Conservation (phyloP, 2,329 filamentous ascomycete genomes). For the Aspergillus proliferans region DNA sequence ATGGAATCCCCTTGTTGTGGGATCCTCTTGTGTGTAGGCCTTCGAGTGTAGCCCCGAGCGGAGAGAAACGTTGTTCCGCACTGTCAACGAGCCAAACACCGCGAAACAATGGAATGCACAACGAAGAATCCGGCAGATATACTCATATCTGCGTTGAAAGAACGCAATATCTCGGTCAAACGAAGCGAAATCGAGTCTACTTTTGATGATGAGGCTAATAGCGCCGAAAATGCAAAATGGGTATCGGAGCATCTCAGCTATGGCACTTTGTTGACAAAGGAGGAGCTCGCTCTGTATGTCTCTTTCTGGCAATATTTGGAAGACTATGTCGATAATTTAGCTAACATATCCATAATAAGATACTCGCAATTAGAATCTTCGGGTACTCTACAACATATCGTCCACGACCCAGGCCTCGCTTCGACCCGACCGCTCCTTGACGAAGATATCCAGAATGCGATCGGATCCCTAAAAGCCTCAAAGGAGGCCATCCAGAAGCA, state of each 20-base stretch:
- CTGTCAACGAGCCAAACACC: constrained; percentile 3
- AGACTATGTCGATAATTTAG: background rate
- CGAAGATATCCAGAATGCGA: constrained; percentile 31
- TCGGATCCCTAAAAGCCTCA: constrained; percentile 30
- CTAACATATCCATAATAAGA: constrained; percentile 17
- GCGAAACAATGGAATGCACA: constrained; percentile 10
- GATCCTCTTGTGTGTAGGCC: no score
- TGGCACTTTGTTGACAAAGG: constrained; percentile 34
- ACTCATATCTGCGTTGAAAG: constrained; percentile 23
- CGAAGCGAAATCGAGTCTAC: constrained; percentile 23
- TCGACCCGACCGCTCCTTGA: constrained; percentile 34
- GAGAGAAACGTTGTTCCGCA: background rate
- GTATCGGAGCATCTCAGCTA: constrained; percentile 23
- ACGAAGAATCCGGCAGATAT: constrained; percentile 13
- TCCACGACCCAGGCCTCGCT: constrained; percentile 20
- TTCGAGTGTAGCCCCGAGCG: background rate
- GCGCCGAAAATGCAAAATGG: constrained; percentile 24
- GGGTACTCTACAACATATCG: constrained; percentile 21
- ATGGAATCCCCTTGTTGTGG: background rate
- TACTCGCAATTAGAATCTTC: constrained; percentile 30
- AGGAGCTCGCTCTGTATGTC: constrained; percentile 33
- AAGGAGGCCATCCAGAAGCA: constrained; percentile 31
- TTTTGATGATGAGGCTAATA: constrained; percentile 15
- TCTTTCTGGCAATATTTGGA: background rate
- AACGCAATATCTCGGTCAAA: constrained; percentile 23